Conservation (phyloP, 768 basidiomycete genomes). For the Erythrobasidium yunnanense region DNA sequence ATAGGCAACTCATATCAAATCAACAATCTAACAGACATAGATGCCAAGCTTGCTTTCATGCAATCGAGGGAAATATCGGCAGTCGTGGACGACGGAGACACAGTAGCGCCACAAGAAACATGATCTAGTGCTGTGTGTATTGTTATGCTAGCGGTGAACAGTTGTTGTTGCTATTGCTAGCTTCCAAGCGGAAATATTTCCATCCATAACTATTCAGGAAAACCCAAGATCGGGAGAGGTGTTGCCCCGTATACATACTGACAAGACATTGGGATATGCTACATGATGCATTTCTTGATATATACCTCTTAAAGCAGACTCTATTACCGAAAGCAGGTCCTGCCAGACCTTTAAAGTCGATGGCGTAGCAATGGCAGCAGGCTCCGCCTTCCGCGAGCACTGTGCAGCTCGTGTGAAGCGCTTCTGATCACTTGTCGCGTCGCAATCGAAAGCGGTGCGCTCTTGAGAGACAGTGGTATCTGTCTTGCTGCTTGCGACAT, state of each 20-base stretch:
- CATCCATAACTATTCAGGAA: not conserved
- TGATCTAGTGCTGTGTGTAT: no score
- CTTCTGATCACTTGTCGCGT: no score
- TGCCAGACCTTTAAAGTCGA: no score
- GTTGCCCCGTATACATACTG: not conserved
- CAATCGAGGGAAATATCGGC: slow-evolving; percentile 29
- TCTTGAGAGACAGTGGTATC: not conserved
- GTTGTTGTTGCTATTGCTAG: not conserved
- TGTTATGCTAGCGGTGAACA: no score
- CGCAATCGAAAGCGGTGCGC: not conserved
- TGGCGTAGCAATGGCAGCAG: no score
- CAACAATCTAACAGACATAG: slow-evolving; percentile 54
- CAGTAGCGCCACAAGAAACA: not conserved
- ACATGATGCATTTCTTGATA: no score
- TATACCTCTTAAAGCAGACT: no score
- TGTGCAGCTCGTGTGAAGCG: no score
- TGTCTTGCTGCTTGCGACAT: not conserved
- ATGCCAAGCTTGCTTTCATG: slow-evolving; percentile 27
- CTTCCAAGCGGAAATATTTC: not conserved
- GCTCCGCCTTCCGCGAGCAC: no score
- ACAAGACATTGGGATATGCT: not conserved
- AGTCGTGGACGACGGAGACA: slow-evolving; percentile 14
- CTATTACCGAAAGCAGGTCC: no score
- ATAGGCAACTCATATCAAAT: slow-evolving; percentile 83
- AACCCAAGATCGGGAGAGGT: not conserved